Conservation (phyloP, 2,329 filamentous ascomycete species). For the Pseudopyricularia javanii region DNA sequence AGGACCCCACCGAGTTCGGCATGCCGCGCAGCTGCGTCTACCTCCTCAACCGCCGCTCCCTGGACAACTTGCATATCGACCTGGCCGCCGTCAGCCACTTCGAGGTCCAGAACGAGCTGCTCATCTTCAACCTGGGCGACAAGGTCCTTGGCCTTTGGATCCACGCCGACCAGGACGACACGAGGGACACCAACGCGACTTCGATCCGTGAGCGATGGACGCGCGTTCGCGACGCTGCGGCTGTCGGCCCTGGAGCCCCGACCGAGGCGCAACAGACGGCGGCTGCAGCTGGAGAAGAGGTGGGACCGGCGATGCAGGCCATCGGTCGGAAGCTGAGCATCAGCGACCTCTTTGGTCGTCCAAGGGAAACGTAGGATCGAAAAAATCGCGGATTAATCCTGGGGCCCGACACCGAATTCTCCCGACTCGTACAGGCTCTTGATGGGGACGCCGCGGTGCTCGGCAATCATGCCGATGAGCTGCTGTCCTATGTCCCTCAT, state of each 20-base stretch:
- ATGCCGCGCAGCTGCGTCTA: conserved; percentile 46
- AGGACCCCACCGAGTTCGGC: conserved; percentile 26
- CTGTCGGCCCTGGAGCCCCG: neutral
- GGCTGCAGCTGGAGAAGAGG: conserved; percentile 3
- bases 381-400: conserved; percentile 9
- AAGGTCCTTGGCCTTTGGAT: conserved; percentile 41
- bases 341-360: conserved; percentile 28
- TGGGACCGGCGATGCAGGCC: conserved; percentile 29
- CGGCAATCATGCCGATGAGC: conserved; percentile 23
- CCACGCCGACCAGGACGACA: conserved; percentile 20
- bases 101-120: conserved; percentile 45
- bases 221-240: conserved; percentile 10
- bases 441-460: conserved; percentile 18
- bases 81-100: conserved; percentile 49
- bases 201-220: conserved; percentile 28
- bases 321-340: conserved; percentile 30
- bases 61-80: conserved; percentile 59
- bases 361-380: neutral
- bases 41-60: conserved; percentile 58
- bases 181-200: conserved; percentile 10
- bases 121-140: conserved; percentile 31
- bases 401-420: conserved; percentile 17
- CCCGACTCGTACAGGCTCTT: conserved; percentile 16
- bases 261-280: neutral
- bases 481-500: conserved; percentile 24